Base-by-base conservation (phyloP, 2,329 filamentous ascomycete genomes). In the Xylaria sp. region DNA sequence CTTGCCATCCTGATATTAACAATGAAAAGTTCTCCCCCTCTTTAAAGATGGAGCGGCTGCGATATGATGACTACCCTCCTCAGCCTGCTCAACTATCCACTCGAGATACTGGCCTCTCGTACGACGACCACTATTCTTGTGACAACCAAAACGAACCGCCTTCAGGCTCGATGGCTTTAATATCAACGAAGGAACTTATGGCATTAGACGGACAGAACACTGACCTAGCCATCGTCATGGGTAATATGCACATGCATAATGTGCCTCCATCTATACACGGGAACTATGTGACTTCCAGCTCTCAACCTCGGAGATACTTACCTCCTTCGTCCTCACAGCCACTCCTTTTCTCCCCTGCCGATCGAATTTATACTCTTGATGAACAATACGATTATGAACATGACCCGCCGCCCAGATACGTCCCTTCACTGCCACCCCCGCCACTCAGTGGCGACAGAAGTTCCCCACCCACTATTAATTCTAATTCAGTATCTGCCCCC, bases 181-280 rank as follows among this genome's bases (percentile, higher is more conserved):
- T 89, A 54, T 86, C 85, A 0, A 89, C 86, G 0, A 78, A 79
- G 13, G 85, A 88, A 50, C 78, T 89, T 22, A 80, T 88, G 71
- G 79, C 80, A 42, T 78, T 85, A n/a, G 81, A 83, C 68, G 74
- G 74, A 36, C 72, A 74, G 17, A 72, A 75, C 15, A 71, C 74
- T 70, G 84, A 86, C 56, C 73, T 84, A 31, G 79, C 79, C 29
- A 72, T 78, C 4, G 78, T 78, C 36, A 82, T 84, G 77, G 78
- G 78, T 15, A 77, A 77, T 33, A 76, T 83, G 71, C 80, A 81
- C 58, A 69, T 85, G 25, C 77, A 81, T n/a, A 76, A 77, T 7
- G 66, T 72, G 1, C 58, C 73, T 15, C 70, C 71, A 0, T 63
- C 73, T 15, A 60, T 57, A 22, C 31, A 57, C 45, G 55, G 51